Evolutionary conservation across 805 yeast genomes (phyloP), one percentile per base, ranked within the genome.

Genomic region (Starmerella vitae): DNA sequence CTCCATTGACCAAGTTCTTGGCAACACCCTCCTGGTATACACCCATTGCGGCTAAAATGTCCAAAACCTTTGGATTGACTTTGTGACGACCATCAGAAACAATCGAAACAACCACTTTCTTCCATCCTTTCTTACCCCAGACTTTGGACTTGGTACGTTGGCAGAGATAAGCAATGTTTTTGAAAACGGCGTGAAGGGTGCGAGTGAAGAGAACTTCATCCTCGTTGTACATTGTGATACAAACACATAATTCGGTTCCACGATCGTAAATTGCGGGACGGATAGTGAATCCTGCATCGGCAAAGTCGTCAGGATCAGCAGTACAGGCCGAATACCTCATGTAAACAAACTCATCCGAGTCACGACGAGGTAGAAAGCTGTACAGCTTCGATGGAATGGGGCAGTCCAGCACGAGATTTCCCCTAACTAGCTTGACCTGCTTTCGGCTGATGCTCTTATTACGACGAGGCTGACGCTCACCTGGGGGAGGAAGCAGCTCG

Each of bases 291-390:
- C 97, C 97, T 34, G 72, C 73, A 3, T 64, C 67, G 14, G 73
- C 72, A 55, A 82, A 91, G 26, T 80, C 78, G 59, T 86, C 91
- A 2, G 98, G 94, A 41, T 80, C 86, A 1, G 93, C 70, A 1
- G 99, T 91, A 55, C 94, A 86, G 0, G 98, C 99, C 0, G 97
- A 83, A 59, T 91, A 91, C 49, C 95, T 76, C 96, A 91, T 86
- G 61, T 83, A 83, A 13, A 91, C 77, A 57, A 84, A 91, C 59
- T 91, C 99, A 40, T 91, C 94, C 47, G 78, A 77, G 47, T 83
- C 93, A 34, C 91, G 74, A 51, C 84, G 68, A 4, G 96, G 93
- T 39, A 93, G 63, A 48, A 85, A 86, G 45, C 80, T 76, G 49
- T 77, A 74, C 42, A 91, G 67, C 45, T 86, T 91, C 19, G 85